Evolutionary conservation across 805 yeast genomes (phyloP).

Genomic region (Hermanozyma aechmeae): DNA sequence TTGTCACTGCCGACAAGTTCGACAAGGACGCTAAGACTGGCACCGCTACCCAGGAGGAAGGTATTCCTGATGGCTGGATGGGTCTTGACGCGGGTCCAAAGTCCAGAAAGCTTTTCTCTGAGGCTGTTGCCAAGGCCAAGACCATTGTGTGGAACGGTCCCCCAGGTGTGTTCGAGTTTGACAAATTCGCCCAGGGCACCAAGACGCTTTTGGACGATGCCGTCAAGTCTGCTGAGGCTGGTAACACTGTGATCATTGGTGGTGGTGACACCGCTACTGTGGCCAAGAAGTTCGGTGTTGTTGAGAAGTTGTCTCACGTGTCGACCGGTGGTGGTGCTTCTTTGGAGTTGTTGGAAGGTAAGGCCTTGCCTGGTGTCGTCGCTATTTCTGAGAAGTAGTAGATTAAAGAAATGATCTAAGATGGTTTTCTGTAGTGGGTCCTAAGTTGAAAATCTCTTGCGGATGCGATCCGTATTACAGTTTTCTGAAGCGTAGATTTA

Average conservation of each 20-base stretch:
- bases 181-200: constrained; percentile 85
- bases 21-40: constrained; percentile 83
- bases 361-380: constrained; percentile 95
- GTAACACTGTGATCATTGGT: constrained; percentile 94
- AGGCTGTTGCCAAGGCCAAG: constrained; percentile 84
- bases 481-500: too few relatives aligned
- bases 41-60: constrained; percentile 77
- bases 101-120: constrained; percentile 69
- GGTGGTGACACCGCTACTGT: constrained; percentile 99
- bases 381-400: constrained; percentile 67
- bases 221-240: constrained; percentile 76
- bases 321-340: constrained; percentile 99
- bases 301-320: constrained; percentile 93
- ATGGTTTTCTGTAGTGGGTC: too few relatives aligned
- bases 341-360: constrained; percentile 96
- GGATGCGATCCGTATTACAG: too few relatives aligned
- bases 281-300: constrained; percentile 96
- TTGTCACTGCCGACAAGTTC: constrained; percentile 91
- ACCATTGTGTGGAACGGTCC: constrained; percentile 99
- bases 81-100: constrained; percentile 96
- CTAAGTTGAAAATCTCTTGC: too few relatives aligned
- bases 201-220: constrained; percentile 82
- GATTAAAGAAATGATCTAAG: too few relatives aligned
- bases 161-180: constrained; percentile 99
- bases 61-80: constrained; percentile 92